These are phyloP conservation scores for Leishmania braziliensis DNA, from an alignment of 208 protist species.

Conservation along the genomic window DNA sequence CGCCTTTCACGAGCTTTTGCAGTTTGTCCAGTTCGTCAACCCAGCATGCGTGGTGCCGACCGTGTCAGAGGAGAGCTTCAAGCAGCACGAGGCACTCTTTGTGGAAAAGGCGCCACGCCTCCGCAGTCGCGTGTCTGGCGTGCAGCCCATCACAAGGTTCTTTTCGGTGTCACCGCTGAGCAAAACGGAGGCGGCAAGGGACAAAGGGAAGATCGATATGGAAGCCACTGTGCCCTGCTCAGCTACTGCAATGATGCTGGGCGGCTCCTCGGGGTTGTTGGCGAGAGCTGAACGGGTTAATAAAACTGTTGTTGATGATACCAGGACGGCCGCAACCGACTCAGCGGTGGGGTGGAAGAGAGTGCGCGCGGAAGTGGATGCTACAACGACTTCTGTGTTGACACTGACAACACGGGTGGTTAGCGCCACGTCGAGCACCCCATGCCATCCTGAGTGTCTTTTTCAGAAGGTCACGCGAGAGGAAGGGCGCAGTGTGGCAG, in stretches of 20 bases:
- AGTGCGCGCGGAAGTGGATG: neutral
- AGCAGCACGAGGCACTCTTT: slow-evolving; percentile 71
- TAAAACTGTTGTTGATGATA: neutral
- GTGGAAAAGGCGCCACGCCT: slow-evolving; percentile 67
- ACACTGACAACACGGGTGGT: neutral
- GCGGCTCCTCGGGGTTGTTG: neutral
- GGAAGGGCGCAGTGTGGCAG: neutral
- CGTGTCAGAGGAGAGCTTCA: slow-evolving; percentile 73
- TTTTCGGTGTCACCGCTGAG: slow-evolving; percentile 23
- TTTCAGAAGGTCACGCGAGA: neutral
- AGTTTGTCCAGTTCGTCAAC: slow-evolving; percentile 81
- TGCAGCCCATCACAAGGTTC: slow-evolving; percentile 72
- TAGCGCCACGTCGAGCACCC: neutral
- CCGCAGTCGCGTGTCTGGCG: slow-evolving; percentile 42
- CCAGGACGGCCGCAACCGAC: too few relatives aligned
- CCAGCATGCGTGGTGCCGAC: slow-evolving; percentile 70
- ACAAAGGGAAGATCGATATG: neutral
- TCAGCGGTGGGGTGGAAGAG: neutral
- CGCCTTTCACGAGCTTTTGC: slow-evolving; percentile 78
- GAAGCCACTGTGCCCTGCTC: neutral
- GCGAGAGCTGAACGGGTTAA: neutral
- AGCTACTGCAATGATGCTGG: neutral
- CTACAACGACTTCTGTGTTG: neutral
- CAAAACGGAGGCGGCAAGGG: neutral
- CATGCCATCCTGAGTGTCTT: neutral